These are phyloP conservation scores for Astrothelium macrocarpum DNA, from an alignment of 495 filamentous ascomycete genomes.

Conservation along the genomic window DNA sequence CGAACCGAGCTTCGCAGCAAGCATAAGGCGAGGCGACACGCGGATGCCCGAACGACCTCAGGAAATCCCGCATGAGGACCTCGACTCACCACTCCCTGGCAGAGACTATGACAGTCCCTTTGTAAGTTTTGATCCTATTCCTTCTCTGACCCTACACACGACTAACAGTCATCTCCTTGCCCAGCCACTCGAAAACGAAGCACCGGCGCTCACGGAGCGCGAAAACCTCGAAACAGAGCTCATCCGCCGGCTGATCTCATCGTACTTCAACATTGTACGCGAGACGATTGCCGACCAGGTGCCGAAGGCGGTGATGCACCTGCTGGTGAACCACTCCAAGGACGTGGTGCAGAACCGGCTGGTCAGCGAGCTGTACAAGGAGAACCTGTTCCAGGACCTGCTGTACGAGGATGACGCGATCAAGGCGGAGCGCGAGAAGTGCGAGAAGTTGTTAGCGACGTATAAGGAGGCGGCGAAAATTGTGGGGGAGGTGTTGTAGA, in stretches of 20 bases:
- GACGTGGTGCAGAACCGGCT: slow-evolving; percentile 94
- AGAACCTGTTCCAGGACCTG: slow-evolving; percentile 83
- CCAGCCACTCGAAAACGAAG: slow-evolving; percentile 43
- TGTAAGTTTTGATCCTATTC: slow-evolving; percentile 41
- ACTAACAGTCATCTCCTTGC: slow-evolving; percentile 28
- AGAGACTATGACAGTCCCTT: slow-evolving; percentile 43
- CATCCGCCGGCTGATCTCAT: slow-evolving; percentile 89
- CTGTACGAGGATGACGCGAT: slow-evolving; percentile 96
- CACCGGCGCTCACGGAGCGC: slow-evolving; percentile 79
- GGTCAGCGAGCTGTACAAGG: slow-evolving; percentile 91
- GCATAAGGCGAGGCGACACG: slow-evolving; percentile 67
- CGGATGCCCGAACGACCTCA: slow-evolving; percentile 23
- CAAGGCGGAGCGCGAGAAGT: slow-evolving; percentile 96
- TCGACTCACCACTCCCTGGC: slow-evolving; percentile 31
- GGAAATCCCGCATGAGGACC: slow-evolving; percentile 33
- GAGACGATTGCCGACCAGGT: slow-evolving; percentile 97
- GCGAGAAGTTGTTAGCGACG: slow-evolving; percentile 83
- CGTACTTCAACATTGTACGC: slow-evolving; percentile 97
- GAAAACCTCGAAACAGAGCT: slow-evolving; percentile 96
- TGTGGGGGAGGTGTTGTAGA: slow-evolving; percentile 85
- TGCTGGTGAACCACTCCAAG: slow-evolving; percentile 95
- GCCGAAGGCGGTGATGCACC: slow-evolving; percentile 97
- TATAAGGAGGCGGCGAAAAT: slow-evolving; percentile 97
- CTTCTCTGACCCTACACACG: background rate
- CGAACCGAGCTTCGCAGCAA: slow-evolving; percentile 76